phyloP scores from a whole-genome alignment of 164 flowering plant genomes.

The Stephania japonica region DNA sequence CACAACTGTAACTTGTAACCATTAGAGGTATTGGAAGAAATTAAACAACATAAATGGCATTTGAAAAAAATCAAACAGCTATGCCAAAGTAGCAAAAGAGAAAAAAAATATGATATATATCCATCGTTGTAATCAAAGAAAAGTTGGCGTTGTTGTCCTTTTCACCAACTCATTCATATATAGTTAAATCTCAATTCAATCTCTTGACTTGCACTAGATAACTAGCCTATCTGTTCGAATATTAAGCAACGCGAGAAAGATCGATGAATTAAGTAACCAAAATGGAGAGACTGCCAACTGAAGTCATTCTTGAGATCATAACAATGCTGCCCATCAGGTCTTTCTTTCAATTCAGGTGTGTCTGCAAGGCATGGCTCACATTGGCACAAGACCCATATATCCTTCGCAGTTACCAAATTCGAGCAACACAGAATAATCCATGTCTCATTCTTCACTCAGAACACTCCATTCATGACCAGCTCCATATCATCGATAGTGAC shows the following conservation, averaged over 20 bases:
- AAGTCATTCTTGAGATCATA: constrained; percentile 10
- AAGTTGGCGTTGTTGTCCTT: too few relatives aligned
- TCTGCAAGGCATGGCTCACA: constrained; percentile 10
- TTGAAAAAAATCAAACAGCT: too few relatives aligned
- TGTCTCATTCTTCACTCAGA: not conserved
- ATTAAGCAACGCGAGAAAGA: not conserved
- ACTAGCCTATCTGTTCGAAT: not conserved
- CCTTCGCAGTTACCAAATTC: not conserved
- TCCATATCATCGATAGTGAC: not conserved
- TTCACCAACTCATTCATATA: not conserved
- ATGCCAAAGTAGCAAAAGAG: too few relatives aligned
- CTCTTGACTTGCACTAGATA: not conserved
- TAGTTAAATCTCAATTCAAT: not conserved
- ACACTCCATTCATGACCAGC: not conserved
- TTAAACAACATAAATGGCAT: too few relatives aligned
- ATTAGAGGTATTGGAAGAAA: too few relatives aligned
- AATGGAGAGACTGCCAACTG: not conserved
- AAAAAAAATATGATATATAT: too few relatives aligned
- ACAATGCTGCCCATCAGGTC: constrained; percentile 9
- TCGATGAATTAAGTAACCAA: not conserved
- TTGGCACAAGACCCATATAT: not conserved
- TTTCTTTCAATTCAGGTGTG: not conserved
- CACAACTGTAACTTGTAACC: too few relatives aligned
- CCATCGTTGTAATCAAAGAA: too few relatives aligned
- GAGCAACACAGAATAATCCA: not conserved